Evolutionary conservation across 2,329 filamentous ascomycete species (phyloP), one percentile per base, ranked within the genome.

Genomic region (Huntiella bhutanensis): DNA sequence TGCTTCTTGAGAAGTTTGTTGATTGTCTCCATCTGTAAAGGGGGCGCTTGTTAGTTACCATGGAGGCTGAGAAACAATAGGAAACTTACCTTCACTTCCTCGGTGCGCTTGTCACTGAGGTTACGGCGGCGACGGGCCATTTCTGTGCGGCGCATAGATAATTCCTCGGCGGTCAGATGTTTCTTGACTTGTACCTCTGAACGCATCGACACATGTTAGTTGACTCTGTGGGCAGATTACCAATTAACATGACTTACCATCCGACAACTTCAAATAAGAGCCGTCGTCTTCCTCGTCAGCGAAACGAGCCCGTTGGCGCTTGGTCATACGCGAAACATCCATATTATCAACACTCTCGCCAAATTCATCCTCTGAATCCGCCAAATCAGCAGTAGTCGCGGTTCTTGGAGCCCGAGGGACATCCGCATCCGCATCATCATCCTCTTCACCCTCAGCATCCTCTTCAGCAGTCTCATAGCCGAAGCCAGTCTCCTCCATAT

Each of bases 1-100:
- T 87, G 83, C 58, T 87, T 86, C 61, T 86, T 86, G 45, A 91
- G 74, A 2, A 91, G 75, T 56, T 87, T 86, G 66, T 91, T 87
- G 70, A 91, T 88, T 0, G 83, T 91, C 66, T 88, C 83, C 73
- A 85, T 83, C 82, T 87, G 54, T 15, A 43, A 22, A 17, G 7
- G 33, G 28, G 10, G 33, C 6, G 6, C 13, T 6, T 22, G 41
- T 50, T 47, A 47, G 38, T 32, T 32, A 34, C 19, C 12, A 13
- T 33, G 4, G 11, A 19, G 4, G 22, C 3, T 5, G 5, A 28
- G 32, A 13, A 42, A n/a, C 7, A 8, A 1, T 5, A n/a, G 17
- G 4, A 40, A 16, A 45, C 41, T 16, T 63, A 70, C 71, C 67
- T 75, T 76, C 58, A 77, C 72, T 60, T 77, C 73, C 51, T 77